Base-by-base conservation (phyloP, 306 rosid genomes). In the Vigna reflexopilosa region DNA sequence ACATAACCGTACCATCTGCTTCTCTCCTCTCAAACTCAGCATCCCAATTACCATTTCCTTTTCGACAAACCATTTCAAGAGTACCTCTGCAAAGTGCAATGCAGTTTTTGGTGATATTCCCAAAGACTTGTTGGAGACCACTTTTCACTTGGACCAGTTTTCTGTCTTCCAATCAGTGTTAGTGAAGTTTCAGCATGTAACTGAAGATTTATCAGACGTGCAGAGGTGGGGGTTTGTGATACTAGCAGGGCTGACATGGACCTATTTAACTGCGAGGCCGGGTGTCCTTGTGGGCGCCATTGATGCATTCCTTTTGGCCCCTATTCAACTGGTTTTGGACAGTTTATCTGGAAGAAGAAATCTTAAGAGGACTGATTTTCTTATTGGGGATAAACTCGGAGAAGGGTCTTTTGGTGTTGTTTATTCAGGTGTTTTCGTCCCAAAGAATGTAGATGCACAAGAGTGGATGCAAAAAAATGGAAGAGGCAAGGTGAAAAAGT, bases 341-440 rank as follows among this genome's bases (percentile, higher is more conserved):
- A 80, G 70, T 83, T 83, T 92, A 80, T 70, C 67, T 17, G 97
- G 93, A 63, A 90, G 86, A 77, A 87, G 93, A 61, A 86, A 72
- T 54, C 82, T 90, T 79, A 90, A 89, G 79, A 76, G 83, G 48
- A 44, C 83, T 14, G 91, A 90, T 75, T 90, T 92, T 77, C 80
- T 87, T 73, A 74, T 92, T 36, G 90, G 89, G 13, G 88, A 86
- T 10, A 92, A 90, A 79, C 26, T 92, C 30, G 96, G 96, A 47
- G 97, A 92, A 83, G 97, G 97, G 10, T 88, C 93, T 19, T 90
- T 90, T 51, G 97, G 97, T 22, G 76, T 92, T 80, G 97, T 90
- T 58, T 92, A 90, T 82, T 77, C 92, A 50, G 96, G 92, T 55
- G 86, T 84, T 9, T 48, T 92, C 70, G 87, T 87, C 48, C 93